A percentile compares a stretch with the other conserved stretches of the same genome.
Evolutionary conservation across 2,329 filamentous ascomycete genomes (phyloP).

Genomic region (Plenodomus lindquistii): DNA sequence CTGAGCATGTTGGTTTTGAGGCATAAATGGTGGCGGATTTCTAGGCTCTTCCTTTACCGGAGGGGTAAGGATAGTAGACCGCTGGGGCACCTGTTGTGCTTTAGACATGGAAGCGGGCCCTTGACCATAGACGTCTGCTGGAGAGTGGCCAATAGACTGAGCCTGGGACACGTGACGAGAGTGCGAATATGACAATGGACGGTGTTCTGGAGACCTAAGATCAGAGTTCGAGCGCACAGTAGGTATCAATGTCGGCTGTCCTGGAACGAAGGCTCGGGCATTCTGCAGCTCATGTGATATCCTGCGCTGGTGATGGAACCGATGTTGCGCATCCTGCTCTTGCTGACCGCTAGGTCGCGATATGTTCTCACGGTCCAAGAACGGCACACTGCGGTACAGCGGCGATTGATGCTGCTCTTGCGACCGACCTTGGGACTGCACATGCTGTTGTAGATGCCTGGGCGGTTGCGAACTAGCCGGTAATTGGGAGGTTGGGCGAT

Average conservation of each 20-base stretch:
- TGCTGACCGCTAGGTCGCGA: conserved; percentile 32
- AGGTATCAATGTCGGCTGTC: conserved; percentile 22
- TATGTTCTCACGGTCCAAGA: conserved; percentile 32
- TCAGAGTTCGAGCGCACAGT: conserved; percentile 31
- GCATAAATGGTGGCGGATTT: conserved; percentile 20
- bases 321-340: conserved; percentile 34
- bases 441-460: conserved; percentile 33
- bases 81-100: conserved; percentile 28
- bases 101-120: conserved; percentile 17
- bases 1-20: conserved; percentile 16
- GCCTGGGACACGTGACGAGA: conserved; percentile 30
- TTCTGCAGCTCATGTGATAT: conserved; percentile 39
- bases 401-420: conserved; percentile 35
- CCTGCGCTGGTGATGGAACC: conserved; percentile 35
- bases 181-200: conserved; percentile 34
- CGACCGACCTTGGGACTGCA: conserved; percentile 24
- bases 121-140: conserved; percentile 26
- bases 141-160: conserved; percentile 25
- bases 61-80: conserved; percentile 31
- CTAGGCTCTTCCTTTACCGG: conserved; percentile 42
- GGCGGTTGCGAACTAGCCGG: conserved; percentile 23
- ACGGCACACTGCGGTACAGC: conserved; percentile 26
- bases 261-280: conserved; percentile 28
- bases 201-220: conserved; percentile 37
- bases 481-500: conserved; percentile 34